Base-by-base conservation (phyloP, 257 asterid species). In the Fraxinus cuspidata region DNA sequence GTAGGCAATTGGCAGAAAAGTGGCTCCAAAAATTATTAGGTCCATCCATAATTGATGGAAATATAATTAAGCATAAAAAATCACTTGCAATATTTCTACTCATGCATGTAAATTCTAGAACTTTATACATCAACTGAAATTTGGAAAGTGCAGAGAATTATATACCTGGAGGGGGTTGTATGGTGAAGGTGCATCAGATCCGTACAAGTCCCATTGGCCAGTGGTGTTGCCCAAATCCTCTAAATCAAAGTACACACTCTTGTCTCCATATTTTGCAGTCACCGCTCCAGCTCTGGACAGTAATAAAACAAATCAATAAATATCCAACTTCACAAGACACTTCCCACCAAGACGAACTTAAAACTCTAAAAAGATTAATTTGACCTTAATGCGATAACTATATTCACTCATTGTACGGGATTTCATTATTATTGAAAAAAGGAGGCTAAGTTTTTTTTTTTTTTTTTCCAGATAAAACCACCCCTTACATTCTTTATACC, bases 151-250 rank as follows among this genome's bases (percentile, higher is more conserved):
- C 19, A 49, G 58, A 49, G 21, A 49, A 16, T 49, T 29, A 56
- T 35, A 31, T 60, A 94, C 97, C 97, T 92, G 97, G 71, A 94
- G 90, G 67, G 92, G 8, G 84, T 91, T 92, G 91, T 94, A 94
- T 18, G 97, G 97, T 25, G 99, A 92, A 27, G 99, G 92, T 6
- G 96, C 97, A 86, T 94, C 97, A 19, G 97, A 92, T n/a, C 99
- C 99, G 78, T 94, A 94, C 91, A 92, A 86, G 81, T 94, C 97
- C 98, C 98, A 94, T 77, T 92, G 92, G 18, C 98, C 98, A 70
- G 97, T 94, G 76, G 98, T 92, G 90, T 91, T 91, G 72, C 91
- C 94, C 71, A 91, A 84, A 77, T 94, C 97, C 81, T 94, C 97
- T 90, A 94, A 88, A 84, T 94, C 99, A 88, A 92, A 92, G 92